Evolutionary conservation across 169 alveolate genomes (phyloP).

Genomic region (Babesia divergens): DNA sequence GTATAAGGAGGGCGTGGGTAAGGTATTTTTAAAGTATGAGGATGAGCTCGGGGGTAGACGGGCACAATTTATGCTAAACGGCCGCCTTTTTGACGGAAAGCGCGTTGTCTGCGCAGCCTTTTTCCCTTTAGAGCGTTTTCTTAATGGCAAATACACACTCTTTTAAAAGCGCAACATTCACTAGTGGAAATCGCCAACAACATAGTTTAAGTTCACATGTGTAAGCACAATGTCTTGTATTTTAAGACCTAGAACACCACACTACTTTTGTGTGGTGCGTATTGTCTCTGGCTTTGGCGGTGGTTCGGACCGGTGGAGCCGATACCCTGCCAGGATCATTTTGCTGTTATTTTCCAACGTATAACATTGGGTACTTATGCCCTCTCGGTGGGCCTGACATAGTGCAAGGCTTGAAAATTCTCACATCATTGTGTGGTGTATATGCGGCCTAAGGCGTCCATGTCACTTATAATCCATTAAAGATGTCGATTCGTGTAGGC

Average conservation of each 20-base stretch:
- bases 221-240: too few species aligned
- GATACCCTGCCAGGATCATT: too few species aligned
- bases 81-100: slow-evolving; percentile 79
- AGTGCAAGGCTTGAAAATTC: background rate
- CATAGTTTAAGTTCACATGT: too few species aligned
- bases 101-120: slow-evolving; percentile 88
- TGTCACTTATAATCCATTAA: background rate
- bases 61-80: slow-evolving; percentile 86
- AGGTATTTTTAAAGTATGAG: slow-evolving; percentile 77
- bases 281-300: too few species aligned
- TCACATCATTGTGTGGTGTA: background rate
- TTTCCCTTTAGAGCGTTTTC: slow-evolving; percentile 78
- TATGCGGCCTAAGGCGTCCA: background rate
- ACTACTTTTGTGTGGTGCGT: slow-evolving; percentile 20
- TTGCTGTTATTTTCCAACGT: too few species aligned
- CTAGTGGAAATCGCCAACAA: too few species aligned
- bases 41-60: slow-evolving; percentile 80
- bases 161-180: slow-evolving; percentile 57
- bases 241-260: slow-evolving; percentile 1
- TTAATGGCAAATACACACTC: slow-evolving; percentile 77
- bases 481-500: slow-evolving; percentile 70
- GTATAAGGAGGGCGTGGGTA: slow-evolving; percentile 77
- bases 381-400: background rate
- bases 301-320: too few species aligned
- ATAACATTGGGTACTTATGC: too few species aligned